Base-by-base conservation (phyloP, 352 stramenopile genomes). In the Globisporangium spiculum region DNA sequence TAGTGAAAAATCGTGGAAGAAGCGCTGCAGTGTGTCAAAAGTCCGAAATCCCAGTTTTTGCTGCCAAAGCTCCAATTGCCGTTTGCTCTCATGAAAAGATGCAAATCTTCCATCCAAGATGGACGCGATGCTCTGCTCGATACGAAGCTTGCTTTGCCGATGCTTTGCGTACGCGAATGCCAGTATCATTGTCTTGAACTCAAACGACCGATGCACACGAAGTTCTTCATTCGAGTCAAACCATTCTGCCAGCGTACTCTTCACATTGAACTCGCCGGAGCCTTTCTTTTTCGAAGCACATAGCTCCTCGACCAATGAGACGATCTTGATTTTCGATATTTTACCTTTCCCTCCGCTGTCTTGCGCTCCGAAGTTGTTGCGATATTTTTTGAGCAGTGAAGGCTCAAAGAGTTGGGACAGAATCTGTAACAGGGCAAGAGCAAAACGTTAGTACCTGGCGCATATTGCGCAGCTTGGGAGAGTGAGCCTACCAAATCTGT, bases 51-150 rank as follows among this genome's bases (percentile, higher is more conserved):
- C 80, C 12, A 92, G 68, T 34, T 90, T 90, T 2, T 89, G 76
- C 34, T 90, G 84, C 81, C 84, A 92, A 14, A 90, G 24, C 34
- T 92, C 80, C 0, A 90, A 66, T 26, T 92, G 84, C 9, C 79
- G 75, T 30, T 82, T 81, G 61, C 72, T 78, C 44, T 92, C 84
- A 9, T 89, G 78, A 14, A 81, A 77, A 0, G 76, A 86, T 5
- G 84, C 81, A 48, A 90, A 90, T 5, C 82, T 67, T 0, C 77
- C 80, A 44, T 89, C 76, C n/a, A 90, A 66, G 0, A 73, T 75
- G 0, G 70, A 76, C 1, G 80, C 79, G 0, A 88, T 77, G 48
- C 71, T 83, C 69, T 88, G 79, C 26, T 84, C 75, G 14, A 92
- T 82, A 1, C 69, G 67, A 8, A 73, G 4, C 62, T 88, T 89